phyloP scores from a whole-genome alignment of 2,329 filamentous ascomycete species.

The Colletotrichum theobromicola region DNA sequence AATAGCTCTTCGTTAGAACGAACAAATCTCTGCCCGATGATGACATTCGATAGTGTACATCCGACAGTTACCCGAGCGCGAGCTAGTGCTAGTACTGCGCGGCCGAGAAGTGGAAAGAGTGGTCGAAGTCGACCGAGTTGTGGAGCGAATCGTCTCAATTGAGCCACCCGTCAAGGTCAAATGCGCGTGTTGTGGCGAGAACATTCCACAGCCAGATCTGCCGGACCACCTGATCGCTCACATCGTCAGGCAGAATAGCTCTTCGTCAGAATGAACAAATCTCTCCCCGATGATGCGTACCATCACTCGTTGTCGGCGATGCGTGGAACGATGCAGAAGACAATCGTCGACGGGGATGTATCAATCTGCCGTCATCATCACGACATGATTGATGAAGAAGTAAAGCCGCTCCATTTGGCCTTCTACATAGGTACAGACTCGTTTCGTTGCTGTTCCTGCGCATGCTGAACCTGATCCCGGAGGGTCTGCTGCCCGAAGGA shows the following conservation, averaged over 20 bases:
- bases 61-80: no score
- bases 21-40: fast-evolving
- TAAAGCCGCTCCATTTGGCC: not conserved
- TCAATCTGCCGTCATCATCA: no score
- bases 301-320: not conserved
- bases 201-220: no score
- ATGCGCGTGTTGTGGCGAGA: no score
- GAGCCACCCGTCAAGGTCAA: no score
- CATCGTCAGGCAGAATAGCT: not conserved
- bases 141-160: no score
- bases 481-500: not conserved
- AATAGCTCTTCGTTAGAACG: not conserved
- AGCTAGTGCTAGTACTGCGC: no score
- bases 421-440: not conserved
- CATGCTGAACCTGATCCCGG: not conserved
- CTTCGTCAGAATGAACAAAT: fast-evolving
- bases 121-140: no score
- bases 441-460: not conserved
- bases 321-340: not conserved
- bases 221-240: no score
- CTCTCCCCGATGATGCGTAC: fast-evolving
- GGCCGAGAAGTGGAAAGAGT: no score
- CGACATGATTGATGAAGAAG: not conserved
- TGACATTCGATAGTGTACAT: no score
- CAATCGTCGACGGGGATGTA: no score